Evolutionary conservation across 805 yeast genomes (phyloP), one percentile per base, ranked within the genome.

Genomic region (Starmerella vitae): DNA sequence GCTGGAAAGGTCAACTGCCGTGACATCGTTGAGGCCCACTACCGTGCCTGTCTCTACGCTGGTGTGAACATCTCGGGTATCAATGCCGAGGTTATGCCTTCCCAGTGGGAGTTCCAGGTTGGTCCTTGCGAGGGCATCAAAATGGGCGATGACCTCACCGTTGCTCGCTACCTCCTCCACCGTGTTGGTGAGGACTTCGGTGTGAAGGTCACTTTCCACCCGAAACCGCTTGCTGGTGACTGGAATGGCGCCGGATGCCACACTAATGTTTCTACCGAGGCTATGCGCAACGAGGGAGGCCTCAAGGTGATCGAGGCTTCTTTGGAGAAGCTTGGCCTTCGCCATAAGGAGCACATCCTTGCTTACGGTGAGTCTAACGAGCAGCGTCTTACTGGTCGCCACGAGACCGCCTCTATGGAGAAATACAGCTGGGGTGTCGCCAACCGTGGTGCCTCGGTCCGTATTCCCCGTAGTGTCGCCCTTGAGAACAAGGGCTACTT

Each of bases 221-320:
- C 98, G 67, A 91, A 91, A 75, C 97, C 98, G 54, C 74, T 91
- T 64, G 74, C 78, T 71, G 97, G 97, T 56, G 97, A 88, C 70
- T 91, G 97, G 97, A 91, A 91, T 65, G 98, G 98, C 71, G 97
- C 98, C 64, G 98, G 98, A 58, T 88, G 97, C 73, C 98, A 91
- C 70, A 91, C 98, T 63, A 91, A 91, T 65, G 97, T 91, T 46
- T 85, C 96, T 35, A 91, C 98, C 56, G 73, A 71, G 64, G 60
- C 59, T 37, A 91, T 88, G 97, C 85, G 98, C 73, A 62, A 60
- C 27, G 81, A 83, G 61, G 98, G 98, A 65, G 98, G 98, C 63
- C 83, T 91, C 85, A 81, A 82, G 66, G 69, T 65, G 65, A 91
- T 91, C 59, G 95, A 91, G 59, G 80, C 70, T 41, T 97, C 97